phyloP scores from a whole-genome alignment of 352 stramenopile genomes.

The Pythium apleroticum region DNA sequence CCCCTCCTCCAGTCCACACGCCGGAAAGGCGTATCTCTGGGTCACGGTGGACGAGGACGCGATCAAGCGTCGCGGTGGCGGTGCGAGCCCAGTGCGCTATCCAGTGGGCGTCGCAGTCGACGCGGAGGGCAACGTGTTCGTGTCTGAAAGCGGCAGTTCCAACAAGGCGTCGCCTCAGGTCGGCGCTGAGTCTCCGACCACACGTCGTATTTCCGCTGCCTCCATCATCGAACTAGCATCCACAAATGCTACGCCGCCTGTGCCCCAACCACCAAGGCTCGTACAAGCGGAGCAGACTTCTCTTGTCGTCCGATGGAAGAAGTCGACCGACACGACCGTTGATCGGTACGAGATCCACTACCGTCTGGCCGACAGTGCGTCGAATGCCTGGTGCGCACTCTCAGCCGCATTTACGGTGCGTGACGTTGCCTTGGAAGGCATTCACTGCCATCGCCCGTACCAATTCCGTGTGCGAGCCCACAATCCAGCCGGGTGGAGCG shows the following conservation, averaged over 20 bases:
- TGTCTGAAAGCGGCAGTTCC: constrained; percentile 37
- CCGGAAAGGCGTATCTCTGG: constrained; percentile 72
- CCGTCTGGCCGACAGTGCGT: constrained; percentile 41
- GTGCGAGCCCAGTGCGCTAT: constrained; percentile 52
- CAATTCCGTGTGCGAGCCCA: constrained; percentile 62
- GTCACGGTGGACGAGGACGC: constrained; percentile 68
- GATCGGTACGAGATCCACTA: constrained; percentile 80
- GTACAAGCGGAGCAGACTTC: constrained; percentile 52
- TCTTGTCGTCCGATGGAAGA: constrained; percentile 61
- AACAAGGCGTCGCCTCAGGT: not conserved
- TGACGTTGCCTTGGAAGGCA: constrained; percentile 38
- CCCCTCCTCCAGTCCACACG: constrained; percentile 48
- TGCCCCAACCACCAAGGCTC: constrained; percentile 40
- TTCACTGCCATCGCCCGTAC: constrained; percentile 52
- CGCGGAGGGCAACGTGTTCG: constrained; percentile 68
- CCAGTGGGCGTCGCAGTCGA: constrained; percentile 71
- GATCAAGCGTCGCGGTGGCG: constrained; percentile 51
- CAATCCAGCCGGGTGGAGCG: constrained; percentile 68
- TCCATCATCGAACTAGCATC: constrained; percentile 61
- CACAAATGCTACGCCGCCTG: constrained; percentile 37
- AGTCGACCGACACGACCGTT: constrained; percentile 54
- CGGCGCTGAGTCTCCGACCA: constrained; percentile 13
- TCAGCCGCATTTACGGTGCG: constrained; percentile 36
- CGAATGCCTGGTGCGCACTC: constrained; percentile 52
- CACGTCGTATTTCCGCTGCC: constrained; percentile 56